These are phyloP conservation scores for Cadophora luteo-olivacea DNA, from an alignment of 2,329 filamentous ascomycete species.

Conservation along the genomic window DNA sequence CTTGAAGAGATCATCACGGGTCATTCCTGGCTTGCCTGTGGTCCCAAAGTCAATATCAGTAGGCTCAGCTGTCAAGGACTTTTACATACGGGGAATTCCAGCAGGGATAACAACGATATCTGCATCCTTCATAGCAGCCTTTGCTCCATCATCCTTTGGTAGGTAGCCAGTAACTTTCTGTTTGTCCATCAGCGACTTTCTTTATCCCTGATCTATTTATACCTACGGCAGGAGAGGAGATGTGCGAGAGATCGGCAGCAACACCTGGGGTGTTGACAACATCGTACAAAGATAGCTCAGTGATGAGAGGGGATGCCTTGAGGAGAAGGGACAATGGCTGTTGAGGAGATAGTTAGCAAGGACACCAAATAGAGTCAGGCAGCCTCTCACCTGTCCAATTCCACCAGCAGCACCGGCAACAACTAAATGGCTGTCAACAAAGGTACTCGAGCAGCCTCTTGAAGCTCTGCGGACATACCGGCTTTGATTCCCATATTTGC, in stretches of 20 bases:
- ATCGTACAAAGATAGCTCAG: constrained; percentile 97
- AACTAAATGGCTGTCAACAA: constrained; percentile 50
- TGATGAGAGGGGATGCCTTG: constrained; percentile 86
- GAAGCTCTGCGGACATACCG: constrained; percentile 51
- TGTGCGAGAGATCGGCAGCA: constrained; percentile 94
- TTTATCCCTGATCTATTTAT: constrained; percentile 11
- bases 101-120: constrained; percentile 98
- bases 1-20: constrained; percentile 98
- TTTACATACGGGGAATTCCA: constrained; percentile 88
- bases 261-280: constrained; percentile 98
- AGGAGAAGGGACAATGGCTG: constrained; percentile 96
- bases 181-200: constrained; percentile 47
- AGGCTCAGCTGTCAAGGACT: background rate
- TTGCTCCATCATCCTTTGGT: constrained; percentile 83
- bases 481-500: constrained; percentile 63
- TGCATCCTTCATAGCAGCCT: constrained; percentile 87
- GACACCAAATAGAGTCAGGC: constrained; percentile 1
- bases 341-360: constrained; percentile 31
- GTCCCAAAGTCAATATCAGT: constrained; percentile 25
- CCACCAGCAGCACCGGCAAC: constrained; percentile 97
- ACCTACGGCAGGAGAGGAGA: constrained; percentile 86
- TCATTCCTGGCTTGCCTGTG: constrained; percentile 98
- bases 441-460: background rate
- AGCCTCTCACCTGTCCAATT: constrained; percentile 84
- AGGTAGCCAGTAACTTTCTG: constrained; percentile 89